phyloP scores from a whole-genome alignment of 768 basidiomycete species.

The Royoungia palumana region DNA sequence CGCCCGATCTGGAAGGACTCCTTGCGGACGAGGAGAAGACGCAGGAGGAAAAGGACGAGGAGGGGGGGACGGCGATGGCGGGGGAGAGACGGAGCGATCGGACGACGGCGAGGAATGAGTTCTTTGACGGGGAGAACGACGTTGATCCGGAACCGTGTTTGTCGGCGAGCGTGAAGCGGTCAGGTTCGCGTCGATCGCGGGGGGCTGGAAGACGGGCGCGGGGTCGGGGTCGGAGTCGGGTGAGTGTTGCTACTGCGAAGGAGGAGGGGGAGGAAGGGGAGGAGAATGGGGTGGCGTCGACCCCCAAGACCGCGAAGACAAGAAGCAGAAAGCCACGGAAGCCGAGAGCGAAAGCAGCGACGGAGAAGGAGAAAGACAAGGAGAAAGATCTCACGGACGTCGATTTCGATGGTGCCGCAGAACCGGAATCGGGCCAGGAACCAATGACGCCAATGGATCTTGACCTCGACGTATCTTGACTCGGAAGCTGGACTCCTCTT shows the following conservation, averaged over 20 bases:
- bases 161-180: conserved; percentile 20
- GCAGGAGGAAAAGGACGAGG: conserved; percentile 68
- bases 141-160: conserved; percentile 48
- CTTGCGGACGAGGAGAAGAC: conserved; percentile 69
- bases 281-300: conserved; percentile 22
- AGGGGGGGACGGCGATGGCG: conserved; percentile 51
- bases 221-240: conserved; percentile 34
- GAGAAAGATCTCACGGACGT: conserved; percentile 32
- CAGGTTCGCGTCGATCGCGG: conserved; percentile 18
- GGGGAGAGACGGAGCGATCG: conserved; percentile 53
- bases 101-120: conserved; percentile 59
- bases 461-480: conserved; percentile 39
- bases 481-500: conserved; percentile 28
- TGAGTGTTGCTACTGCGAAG: conserved; percentile 21
- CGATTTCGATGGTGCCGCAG: conserved; percentile 27
- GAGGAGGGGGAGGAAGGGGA: conserved; percentile 39
- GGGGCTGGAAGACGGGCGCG: conserved; percentile 27
- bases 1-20: conserved; percentile 81
- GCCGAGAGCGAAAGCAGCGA: conserved; percentile 15
- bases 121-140: conserved; percentile 70
- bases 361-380: conserved; percentile 22
- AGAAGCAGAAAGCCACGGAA: conserved; percentile 29
- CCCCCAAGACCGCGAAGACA: conserved; percentile 32
- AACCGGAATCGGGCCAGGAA: conserved; percentile 33
- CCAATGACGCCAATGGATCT: conserved; percentile 37